Percentiles rank a stretch among this genome's conserved stretches.
Evolutionary conservation across 1,284 basidiomycete species (phyloP).

Genomic region (Lentinus polychrous): DNA sequence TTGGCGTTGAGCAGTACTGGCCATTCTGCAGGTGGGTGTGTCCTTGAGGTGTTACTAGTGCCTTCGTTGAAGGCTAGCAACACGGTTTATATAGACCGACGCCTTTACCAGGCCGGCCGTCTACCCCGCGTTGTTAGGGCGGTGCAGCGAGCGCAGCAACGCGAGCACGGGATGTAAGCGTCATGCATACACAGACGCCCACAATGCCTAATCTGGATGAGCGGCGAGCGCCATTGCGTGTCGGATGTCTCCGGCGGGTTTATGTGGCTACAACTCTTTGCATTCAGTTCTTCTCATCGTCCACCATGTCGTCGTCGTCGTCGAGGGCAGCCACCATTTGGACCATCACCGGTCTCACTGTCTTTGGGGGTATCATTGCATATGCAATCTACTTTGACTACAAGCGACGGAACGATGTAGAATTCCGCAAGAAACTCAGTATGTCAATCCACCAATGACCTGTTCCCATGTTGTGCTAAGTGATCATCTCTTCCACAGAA

Average conservation of each 20-base stretch:
- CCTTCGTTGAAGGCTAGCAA: too few relatives aligned
- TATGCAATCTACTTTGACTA: slow-evolving; percentile 96
- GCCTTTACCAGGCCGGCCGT: neutral
- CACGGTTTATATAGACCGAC: neutral
- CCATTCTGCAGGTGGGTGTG: neutral
- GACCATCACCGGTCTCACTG: slow-evolving; percentile 64
- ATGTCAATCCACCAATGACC: slow-evolving; percentile 29
- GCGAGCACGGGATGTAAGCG: neutral
- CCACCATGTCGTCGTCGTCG: slow-evolving; percentile 25
- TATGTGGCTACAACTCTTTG: slow-evolving; percentile 1
- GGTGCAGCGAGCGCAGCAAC: neutral
- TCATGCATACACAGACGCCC: neutral
- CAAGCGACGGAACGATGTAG: slow-evolving; percentile 81
- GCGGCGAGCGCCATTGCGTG: neutral
- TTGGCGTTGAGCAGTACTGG: neutral
- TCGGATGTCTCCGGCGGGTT: slow-evolving; percentile 15
- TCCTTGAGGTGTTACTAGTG: neutral
- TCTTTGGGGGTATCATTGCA: slow-evolving; percentile 56
- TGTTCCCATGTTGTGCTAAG: neutral
- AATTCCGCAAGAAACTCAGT: slow-evolving; percentile 89
- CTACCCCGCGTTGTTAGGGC: neutral
- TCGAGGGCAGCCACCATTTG: slow-evolving; percentile 27
- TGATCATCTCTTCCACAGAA: slow-evolving; percentile 41
- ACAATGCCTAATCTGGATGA: neutral
- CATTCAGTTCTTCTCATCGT: slow-evolving; percentile 14